Conservation (phyloP, 2,329 filamentous ascomycete species). For the Amauroascus verrucosus region DNA sequence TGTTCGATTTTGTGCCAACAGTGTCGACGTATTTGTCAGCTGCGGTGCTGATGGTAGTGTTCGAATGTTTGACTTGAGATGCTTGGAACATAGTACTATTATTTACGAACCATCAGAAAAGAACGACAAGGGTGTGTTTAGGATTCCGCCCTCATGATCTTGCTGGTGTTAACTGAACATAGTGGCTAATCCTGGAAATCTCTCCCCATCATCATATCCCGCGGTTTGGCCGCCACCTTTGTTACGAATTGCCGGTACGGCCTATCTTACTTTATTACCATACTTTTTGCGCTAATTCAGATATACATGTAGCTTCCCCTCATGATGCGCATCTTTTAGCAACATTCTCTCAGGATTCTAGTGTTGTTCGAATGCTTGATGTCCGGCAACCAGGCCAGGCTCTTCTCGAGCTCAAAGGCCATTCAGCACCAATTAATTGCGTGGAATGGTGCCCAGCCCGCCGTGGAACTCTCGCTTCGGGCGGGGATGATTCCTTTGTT, state of each 20-base stretch:
- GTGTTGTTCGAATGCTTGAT: slow-evolving; percentile 85
- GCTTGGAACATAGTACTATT: slow-evolving; percentile 94
- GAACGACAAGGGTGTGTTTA: slow-evolving; percentile 51
- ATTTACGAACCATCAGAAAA: slow-evolving; percentile 97
- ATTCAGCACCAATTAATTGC: slow-evolving; percentile 75
- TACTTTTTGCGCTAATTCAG: slow-evolving; percentile 13
- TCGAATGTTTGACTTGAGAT: slow-evolving; percentile 95
- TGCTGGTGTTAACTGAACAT: slow-evolving; percentile 2
- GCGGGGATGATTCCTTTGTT: slow-evolving; percentile 83
- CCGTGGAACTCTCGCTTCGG: slow-evolving; percentile 79
- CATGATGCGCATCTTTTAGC: slow-evolving; percentile 91
- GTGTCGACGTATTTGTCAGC: slow-evolving; percentile 96
- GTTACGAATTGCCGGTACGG: slow-evolving; percentile 36
- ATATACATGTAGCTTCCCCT: slow-evolving; percentile 56
- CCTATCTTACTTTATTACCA: background rate
- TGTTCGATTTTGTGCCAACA: slow-evolving; percentile 94
- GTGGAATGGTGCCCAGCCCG: slow-evolving; percentile 90
- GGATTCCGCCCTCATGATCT: background rate
- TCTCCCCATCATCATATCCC: slow-evolving; percentile 52
- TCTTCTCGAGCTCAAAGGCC: slow-evolving; percentile 81
- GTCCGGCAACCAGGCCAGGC: slow-evolving; percentile 94
- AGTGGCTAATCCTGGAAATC: slow-evolving; percentile 42
- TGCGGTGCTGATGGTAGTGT: slow-evolving; percentile 97
- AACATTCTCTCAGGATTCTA: slow-evolving; percentile 93
- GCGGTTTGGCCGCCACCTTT: slow-evolving; percentile 49